Base-by-base conservation (phyloP, 495 filamentous ascomycete genomes). In the Aspergillus cavernicola region DNA sequence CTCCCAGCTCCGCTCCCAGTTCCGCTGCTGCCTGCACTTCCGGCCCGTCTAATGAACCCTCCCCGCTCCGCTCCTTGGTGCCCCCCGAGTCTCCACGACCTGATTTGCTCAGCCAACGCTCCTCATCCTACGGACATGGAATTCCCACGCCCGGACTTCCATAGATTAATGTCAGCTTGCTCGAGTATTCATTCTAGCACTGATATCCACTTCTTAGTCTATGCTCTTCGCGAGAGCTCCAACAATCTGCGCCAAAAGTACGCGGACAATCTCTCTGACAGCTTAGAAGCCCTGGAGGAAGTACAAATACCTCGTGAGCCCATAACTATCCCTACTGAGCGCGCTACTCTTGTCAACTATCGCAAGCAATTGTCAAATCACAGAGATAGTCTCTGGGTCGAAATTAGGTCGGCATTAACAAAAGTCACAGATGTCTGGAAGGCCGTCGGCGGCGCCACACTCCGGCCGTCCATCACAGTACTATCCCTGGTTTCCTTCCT, bases 281-380 rank as follows among this genome's bases (percentile, higher is more conserved):
- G 56, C 42, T 36, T 59, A 13, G 51, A 51, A 12, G 39, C 51
- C 33, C 20, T 59, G 4, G 28, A 44, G 37, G 24, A 24, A 18
- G 20, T 23, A 1, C 1, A 55, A 2, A 24, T 46, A 23, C 45
- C 38, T 23, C 47, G 41, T 28, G 23, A 40, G 19, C 49, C 49
- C 8, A 18, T 20, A 10, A n/a, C 32, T 15, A 26, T 53, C 26
- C 40, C 39, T 3, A 18, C 45, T 10, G 18, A 11, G 1, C 26
- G 32, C 9, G 50, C 23, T 2, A 22, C 37, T 24, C 39, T 52
- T 23, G 29, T 35, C 4, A 15, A 10, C 2, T 15, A 37, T 37
- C 20, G 15, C 10, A 13, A 39, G 19, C 6, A 8, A 9, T n/a
- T 54, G 10, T 33, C 23, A 24, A 7, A 33, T 13, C 52, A 33